A percentile compares a stretch with the other conserved stretches of the same genome.
Evolutionary conservation across 202 grass and related monocot species (phyloP).

Genomic region (Carex arenaria): DNA sequence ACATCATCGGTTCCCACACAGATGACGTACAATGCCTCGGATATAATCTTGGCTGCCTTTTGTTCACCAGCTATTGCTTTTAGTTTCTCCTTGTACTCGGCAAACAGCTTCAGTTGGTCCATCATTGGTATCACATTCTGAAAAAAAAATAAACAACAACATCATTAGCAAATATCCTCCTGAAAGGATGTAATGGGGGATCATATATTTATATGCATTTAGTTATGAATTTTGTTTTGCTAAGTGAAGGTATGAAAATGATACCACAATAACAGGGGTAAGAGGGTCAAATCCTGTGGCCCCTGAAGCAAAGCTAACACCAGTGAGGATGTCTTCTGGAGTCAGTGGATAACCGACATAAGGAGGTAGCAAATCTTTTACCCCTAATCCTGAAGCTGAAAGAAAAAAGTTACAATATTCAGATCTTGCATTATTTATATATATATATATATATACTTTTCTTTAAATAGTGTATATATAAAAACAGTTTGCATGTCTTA

Average conservation of each 20-base stretch:
- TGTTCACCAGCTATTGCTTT: constrained; percentile 41
- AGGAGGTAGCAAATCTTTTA: constrained; percentile 52
- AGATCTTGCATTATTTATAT: neutral
- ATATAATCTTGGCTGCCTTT: constrained; percentile 32
- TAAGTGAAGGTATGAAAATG: neutral
- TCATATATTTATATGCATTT: neutral
- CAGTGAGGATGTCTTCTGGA: constrained; percentile 61
- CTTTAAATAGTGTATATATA: neutral
- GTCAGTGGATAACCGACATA: constrained; percentile 40
- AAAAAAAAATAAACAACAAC: neutral
- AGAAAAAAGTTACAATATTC: neutral
- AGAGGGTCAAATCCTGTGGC: constrained; percentile 80
- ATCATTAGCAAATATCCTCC: neutral
- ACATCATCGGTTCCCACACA: constrained; percentile 62
- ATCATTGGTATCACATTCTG: constrained; percentile 50
- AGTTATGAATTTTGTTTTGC: neutral
- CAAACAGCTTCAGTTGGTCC: constrained; percentile 48
- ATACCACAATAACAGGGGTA: constrained; percentile 48
- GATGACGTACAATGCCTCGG: constrained; percentile 40
- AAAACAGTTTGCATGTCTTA: neutral
- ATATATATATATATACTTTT: neutral
- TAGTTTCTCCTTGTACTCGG: constrained; percentile 49
- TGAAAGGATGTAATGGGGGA: neutral
- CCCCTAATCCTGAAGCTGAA: constrained; percentile 41
- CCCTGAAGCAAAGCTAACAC: constrained; percentile 76